Evolutionary conservation across 768 basidiomycete genomes (phyloP), one percentile per base, ranked within the genome.

Genomic region (Cyclocybe cylindracea): DNA sequence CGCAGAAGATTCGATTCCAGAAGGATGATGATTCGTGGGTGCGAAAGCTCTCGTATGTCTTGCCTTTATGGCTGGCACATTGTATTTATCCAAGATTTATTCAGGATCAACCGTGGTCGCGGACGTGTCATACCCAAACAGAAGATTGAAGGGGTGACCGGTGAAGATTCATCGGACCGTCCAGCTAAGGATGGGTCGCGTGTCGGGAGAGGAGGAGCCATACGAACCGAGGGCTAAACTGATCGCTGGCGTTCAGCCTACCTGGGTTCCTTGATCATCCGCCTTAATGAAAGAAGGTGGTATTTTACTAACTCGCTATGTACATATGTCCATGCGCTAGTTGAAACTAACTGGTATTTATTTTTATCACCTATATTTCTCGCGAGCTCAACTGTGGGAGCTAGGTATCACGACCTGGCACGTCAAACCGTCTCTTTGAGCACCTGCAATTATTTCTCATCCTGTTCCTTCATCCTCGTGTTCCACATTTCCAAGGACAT

Each of bases 81-180:
- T 16, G 42, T 48, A 18, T 10, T 43, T n/a, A 29, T 44, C 37
- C 42, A 16, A 43, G 39, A 18, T 19, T 50, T 56, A 34, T 39
- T 3, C 40, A 77, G 74, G 2, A 63, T 75, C 29, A 80, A 82
- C 41, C 64, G 70, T 31, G 80, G 77, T 5, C 54, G 59, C 13
- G 74, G 75, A 1, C 70, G 80, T 39, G 59, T 63, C 5, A 68
- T 81, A 39, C 77, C 75, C 4, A 71, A 64, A 48, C 78, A 78
- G 50, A 38, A 55, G 0, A 49, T 55, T 0, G 61, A 70, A 10
- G 72, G 68, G 0, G 54, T 74, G n/a, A n/a, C n/a, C n/a, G n/a
- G n/a, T n/a, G 43, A 74, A 77, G 54, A 39, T 82, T 1, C 82
- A 83, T 49, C 63, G 80, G 8, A 65, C 74, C 19, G 82, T 83